phyloP scores from a whole-genome alignment of 805 yeast species.

The Barnettozyma siamensis region DNA sequence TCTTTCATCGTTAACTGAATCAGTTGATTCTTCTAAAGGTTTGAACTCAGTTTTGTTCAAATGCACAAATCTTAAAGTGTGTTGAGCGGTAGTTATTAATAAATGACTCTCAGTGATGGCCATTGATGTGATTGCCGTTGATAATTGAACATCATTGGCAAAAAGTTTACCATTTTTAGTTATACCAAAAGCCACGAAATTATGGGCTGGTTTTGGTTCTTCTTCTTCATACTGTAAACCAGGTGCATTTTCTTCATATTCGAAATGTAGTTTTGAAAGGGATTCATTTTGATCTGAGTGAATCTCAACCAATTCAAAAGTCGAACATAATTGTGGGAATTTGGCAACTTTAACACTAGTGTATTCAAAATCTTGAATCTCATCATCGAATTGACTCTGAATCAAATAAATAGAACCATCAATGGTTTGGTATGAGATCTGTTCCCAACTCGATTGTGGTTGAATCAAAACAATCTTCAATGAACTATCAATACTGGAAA shows the following conservation, averaged over 20 bases:
- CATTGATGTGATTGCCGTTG: slow-evolving; percentile 78
- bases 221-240: slow-evolving; percentile 4
- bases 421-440: slow-evolving; percentile 52
- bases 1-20: slow-evolving; percentile 62
- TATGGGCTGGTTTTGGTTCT: slow-evolving; percentile 13
- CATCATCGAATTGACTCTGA: slow-evolving; percentile 14
- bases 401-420: slow-evolving; percentile 53
- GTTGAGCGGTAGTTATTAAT: slow-evolving; percentile 83
- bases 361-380: slow-evolving; percentile 25
- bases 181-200: slow-evolving; percentile 57
- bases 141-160: slow-evolving; percentile 52
- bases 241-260: slow-evolving; percentile 5
- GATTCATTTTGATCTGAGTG: slow-evolving; percentile 16
- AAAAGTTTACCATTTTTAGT: slow-evolving; percentile 70
- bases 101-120: slow-evolving; percentile 65
- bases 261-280: slow-evolving; percentile 22
- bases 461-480: slow-evolving; percentile 53
- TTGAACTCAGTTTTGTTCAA: slow-evolving; percentile 39
- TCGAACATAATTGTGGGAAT: slow-evolving; percentile 69
- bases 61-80: slow-evolving; percentile 76
- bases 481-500: slow-evolving; percentile 37
- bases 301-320: slow-evolving; percentile 41
- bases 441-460: slow-evolving; percentile 45
- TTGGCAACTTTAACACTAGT: slow-evolving; percentile 33
- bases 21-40: slow-evolving; percentile 34